Evolutionary conservation across 208 protist genomes (phyloP).

Genomic region (Trypanosoma avium): DNA sequence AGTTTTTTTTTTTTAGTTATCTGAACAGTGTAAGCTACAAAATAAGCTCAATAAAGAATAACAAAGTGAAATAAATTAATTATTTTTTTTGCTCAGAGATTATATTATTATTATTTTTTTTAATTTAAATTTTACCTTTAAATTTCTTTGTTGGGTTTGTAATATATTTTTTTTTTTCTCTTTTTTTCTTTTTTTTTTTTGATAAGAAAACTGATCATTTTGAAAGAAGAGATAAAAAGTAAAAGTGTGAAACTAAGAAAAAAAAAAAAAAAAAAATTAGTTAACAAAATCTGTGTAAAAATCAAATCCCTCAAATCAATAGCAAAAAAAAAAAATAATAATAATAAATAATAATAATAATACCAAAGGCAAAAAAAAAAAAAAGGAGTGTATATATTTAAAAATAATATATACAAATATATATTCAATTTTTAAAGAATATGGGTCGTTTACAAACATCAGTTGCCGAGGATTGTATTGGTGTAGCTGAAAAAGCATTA

Average conservation of each 20-base stretch:
- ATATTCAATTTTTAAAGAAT: too few species aligned
- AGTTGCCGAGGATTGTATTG: constrained; percentile 55
- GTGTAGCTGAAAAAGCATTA: constrained; percentile 54
- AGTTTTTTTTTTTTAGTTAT: too few species aligned
- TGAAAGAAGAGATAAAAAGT: neutral
- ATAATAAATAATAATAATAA: constrained; percentile 1
- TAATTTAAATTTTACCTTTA: neutral
- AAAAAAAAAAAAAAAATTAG: neutral
- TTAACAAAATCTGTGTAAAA: too few species aligned
- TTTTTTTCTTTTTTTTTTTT: constrained; percentile 13
- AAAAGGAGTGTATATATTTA: neutral
- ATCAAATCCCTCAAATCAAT: too few species aligned
- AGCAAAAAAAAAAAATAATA: constrained; percentile 4
- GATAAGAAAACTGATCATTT: neutral
- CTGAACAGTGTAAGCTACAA: too few species aligned
- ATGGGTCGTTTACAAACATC: constrained; percentile 27
- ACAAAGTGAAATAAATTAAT: neutral
- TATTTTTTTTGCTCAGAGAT: neutral
- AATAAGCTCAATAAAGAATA: too few species aligned
- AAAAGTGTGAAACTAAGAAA: neutral
- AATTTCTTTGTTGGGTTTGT: neutral
- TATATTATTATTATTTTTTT: neutral
- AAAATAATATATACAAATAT: neutral
- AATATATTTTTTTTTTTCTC: neutral
- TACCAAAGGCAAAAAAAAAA: constrained; percentile 14